phyloP scores from a whole-genome alignment of 805 yeast species.

The Suhomyces xylopsoci region DNA sequence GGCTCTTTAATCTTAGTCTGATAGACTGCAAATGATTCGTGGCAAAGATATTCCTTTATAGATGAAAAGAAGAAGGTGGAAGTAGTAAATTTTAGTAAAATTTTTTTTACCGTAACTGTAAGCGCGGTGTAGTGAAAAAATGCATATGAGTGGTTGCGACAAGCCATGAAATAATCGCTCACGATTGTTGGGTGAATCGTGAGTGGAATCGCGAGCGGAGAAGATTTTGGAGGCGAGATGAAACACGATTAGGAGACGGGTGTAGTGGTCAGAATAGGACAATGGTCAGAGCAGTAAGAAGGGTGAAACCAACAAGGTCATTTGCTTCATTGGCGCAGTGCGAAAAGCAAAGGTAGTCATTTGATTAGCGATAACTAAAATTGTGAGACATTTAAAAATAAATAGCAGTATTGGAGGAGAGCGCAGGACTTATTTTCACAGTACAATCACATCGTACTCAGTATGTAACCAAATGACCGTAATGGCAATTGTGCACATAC shows the following conservation, averaged over 20 bases:
- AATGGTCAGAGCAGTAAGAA: not conserved
- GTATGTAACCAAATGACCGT: not conserved
- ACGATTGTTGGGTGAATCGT: not conserved
- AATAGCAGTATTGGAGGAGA: not conserved
- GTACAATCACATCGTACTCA: not conserved
- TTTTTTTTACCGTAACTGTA: not conserved
- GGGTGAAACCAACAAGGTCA: not conserved
- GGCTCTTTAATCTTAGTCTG: slow-evolving; percentile 4
- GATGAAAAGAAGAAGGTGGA: not conserved
- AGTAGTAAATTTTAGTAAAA: not conserved
- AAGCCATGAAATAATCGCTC: not conserved
- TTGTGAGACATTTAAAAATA: not conserved
- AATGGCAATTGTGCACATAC: not conserved
- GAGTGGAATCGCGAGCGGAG: not conserved
- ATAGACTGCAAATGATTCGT: not conserved
- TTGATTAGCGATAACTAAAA: not conserved
- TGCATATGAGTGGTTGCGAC: not conserved
- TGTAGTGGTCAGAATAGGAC: not conserved
- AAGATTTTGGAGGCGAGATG: not conserved
- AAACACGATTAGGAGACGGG: not conserved
- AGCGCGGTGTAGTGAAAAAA: not conserved
- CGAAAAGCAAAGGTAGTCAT: not conserved
- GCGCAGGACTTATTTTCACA: not conserved
- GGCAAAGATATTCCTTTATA: not conserved
- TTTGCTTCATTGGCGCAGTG: not conserved